Percentiles rank a stretch among this genome's conserved stretches.
Conservation (phyloP, 2,329 filamentous ascomycete species). For the Exserohilum turcica region DNA sequence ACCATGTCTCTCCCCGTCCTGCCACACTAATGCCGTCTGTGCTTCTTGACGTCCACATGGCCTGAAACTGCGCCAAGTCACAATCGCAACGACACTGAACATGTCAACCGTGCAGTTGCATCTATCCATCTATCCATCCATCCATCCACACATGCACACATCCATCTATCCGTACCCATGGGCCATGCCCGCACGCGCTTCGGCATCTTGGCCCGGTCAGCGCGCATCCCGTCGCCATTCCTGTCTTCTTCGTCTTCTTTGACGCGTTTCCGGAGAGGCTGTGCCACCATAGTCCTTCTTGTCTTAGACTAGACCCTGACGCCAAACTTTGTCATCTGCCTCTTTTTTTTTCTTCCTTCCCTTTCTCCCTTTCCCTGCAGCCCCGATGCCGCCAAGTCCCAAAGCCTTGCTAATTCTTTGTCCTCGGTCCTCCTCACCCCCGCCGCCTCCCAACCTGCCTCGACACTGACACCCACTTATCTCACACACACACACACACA, state of each 20-base stretch:
- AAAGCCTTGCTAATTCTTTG: conserved; percentile 19
- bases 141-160: too few relatives aligned
- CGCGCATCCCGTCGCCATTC: conserved; percentile 11
- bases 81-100: neutral
- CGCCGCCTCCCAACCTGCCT: too few relatives aligned
- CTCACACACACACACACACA: too few relatives aligned
- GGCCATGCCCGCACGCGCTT: neutral
- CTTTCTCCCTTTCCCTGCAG: conserved; percentile 33
- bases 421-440: conserved; percentile 10
- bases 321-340: conserved; percentile 40
- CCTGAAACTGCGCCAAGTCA: conserved; percentile 10
- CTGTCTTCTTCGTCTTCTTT: conserved; percentile 14
- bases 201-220: conserved; percentile 5
- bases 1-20: conserved; percentile 12
- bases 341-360: too few relatives aligned
- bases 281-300: conserved; percentile 39
- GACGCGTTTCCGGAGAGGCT: conserved; percentile 34
- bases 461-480: too few relatives aligned
- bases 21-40: conserved; percentile 7
- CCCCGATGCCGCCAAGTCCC: conserved; percentile 30
- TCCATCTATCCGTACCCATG: neutral
- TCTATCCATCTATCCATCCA: too few relatives aligned
- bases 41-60: conserved; percentile 6
- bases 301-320: conserved; percentile 42
- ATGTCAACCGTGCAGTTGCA: neutral